Base-by-base conservation (phyloP, 2,329 filamentous ascomycete genomes). In the Exutisphaerella laricina region DNA sequence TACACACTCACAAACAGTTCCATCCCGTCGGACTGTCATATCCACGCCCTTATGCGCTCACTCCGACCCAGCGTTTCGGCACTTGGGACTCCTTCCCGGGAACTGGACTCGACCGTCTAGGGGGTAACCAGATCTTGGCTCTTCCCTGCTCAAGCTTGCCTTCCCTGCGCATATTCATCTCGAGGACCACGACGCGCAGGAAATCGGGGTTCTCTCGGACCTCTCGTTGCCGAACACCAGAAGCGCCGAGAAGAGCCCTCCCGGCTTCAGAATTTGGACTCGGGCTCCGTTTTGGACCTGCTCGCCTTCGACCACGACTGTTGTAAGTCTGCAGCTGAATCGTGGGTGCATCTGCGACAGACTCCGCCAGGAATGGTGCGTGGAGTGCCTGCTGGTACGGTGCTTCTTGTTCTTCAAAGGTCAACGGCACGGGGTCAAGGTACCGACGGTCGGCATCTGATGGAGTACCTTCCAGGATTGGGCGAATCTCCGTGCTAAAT, bases 131-230 rank as follows among this genome's bases (percentile, higher is more conserved):
- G 46, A 81, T 70, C 43, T 70, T 71, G 18, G 79, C 79, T 49
- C 71, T 69, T 14, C 77, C 75, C 12, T 72, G 68, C 48, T 78
- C 76, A 32, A 82, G 65, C 63, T 82, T 82, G 42, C 79, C 79
- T 47, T 69, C 70, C 31, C 78, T 72, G 26, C 78, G 72, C 79
- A 82, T 82, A 59, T 82, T 81, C 78, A 82, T 80, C 62, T 82
- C 79, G 35, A 82, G 67, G 8, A 82, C 79, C 12, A 81, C 77
- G 50, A 82, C 73, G 25, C 79, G 73, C 34, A 82, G 62, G 58
- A 82, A 82, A 55, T 82, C 73, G 50, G 73, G 69, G 59, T 82
- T 82, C 56, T 82, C 79, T 38, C 79, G 68, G 20, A 76, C 74
- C 55, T 82, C 79, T n/a, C 79, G 70, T 52, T 77, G 77, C 8